These are phyloP conservation scores for Zygoascus bituminiphila DNA, from an alignment of 805 yeast species.

Conservation along the genomic window DNA sequence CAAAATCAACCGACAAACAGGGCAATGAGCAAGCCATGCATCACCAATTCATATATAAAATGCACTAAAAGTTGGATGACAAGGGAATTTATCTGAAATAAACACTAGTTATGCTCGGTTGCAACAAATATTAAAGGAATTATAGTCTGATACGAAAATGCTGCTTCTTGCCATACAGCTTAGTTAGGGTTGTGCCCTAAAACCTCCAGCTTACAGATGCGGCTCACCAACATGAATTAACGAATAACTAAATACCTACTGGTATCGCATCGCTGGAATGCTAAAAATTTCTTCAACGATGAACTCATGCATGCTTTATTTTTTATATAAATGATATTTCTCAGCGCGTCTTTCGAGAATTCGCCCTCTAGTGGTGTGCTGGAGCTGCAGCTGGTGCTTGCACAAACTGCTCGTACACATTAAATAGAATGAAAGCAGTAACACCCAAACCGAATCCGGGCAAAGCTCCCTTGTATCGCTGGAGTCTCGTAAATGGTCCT, in stretches of 20 bases:
- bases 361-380: neutral
- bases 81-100: too few species aligned
- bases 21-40: too few species aligned
- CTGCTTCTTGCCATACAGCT: too few species aligned
- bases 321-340: neutral
- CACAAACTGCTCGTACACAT: conserved; percentile 44
- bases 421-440: conserved; percentile 62
- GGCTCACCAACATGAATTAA: neutral
- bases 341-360: neutral
- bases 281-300: too few species aligned
- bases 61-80: too few species aligned
- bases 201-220: neutral
- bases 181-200: neutral
- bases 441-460: conserved; percentile 78
- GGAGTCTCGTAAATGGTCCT: conserved; percentile 66
- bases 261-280: neutral
- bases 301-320: neutral
- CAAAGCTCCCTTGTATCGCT: conserved; percentile 61
- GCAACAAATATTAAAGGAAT: too few species aligned
- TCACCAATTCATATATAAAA: too few species aligned
- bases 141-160: too few species aligned
- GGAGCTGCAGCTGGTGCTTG: neutral
- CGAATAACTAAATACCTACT: neutral
- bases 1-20: too few species aligned
- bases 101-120: too few species aligned